Evolutionary conservation across 768 basidiomycete species (phyloP), one percentile per base, ranked within the genome.

Genomic region (Xerocomus potaroensis): DNA sequence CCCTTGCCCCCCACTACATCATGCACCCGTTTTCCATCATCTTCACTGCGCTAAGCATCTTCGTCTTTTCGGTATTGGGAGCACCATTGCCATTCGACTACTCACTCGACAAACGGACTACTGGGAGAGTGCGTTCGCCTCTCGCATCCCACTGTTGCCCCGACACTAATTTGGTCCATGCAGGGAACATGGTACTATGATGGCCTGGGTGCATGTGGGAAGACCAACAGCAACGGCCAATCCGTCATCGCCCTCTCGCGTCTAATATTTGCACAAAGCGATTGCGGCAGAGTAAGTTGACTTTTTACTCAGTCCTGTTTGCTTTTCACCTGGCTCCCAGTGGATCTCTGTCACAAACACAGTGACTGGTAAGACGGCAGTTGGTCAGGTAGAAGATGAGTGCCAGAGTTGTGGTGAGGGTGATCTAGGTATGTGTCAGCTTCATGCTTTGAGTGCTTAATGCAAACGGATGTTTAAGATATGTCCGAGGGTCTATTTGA

Each of bases 131-230:
- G 61, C 51, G 79, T 69, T 6, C 1, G 14, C 29, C 15, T 43
- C 21, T 8, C 6, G 8, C 19, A 16, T 7, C 12, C 24, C 19
- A 26, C 6, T 32, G 12, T 15, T 22, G 23, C 16, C 12, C 23
- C 16, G 21, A 41, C 14, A 36, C 53, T 50, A 26, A 63, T 18
- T 7, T 24, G 39, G 34, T 34, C 35, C 40, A 5, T 31, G 21
- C 53, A 87, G 85, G 84, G 78, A 32, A 88, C 85, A 27, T 88
- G 76, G 77, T 88, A 77, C 61, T 51, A 80, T 49, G 75, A 73
- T 44, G 79, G 66, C 26, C 57, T 71, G 21, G 86, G 84, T 35
- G 84, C 85, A 63, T 89, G 87, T 58, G 84, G 84, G 22, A 54
- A 72, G 31, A 44, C 35, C 41, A 76, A 84, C 60, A 62, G 39